phyloP scores from a whole-genome alignment of 2,329 filamentous ascomycete species.

The Claviceps sp. region DNA sequence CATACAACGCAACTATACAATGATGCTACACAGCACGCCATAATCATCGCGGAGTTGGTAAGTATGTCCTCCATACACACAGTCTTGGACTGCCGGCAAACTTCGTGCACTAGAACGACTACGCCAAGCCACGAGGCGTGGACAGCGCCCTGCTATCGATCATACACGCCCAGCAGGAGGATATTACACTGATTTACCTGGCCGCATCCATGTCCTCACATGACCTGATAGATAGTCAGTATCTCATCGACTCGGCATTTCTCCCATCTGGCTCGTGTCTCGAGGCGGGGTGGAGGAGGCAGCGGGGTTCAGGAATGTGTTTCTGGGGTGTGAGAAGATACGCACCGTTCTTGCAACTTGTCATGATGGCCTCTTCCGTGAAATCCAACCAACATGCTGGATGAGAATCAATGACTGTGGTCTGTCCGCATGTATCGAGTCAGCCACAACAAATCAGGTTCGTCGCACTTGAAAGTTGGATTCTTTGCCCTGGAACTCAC shows the following conservation, averaged over 20 bases:
- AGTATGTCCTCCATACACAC: too few species aligned
- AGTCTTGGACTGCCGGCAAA: too few species aligned
- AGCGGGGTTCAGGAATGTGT: not conserved
- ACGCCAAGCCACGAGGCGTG: too few species aligned
- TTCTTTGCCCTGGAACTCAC: conserved; percentile 32
- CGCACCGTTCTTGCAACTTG: conserved; percentile 79
- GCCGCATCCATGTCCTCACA: conserved; percentile 61
- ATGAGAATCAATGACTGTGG: conserved; percentile 74
- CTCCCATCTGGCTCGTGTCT: not conserved
- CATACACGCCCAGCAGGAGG: too few species aligned
- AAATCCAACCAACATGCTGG: conserved; percentile 88
- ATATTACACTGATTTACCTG: conserved; percentile 15
- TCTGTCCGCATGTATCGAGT: conserved; percentile 27
- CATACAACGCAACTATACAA: too few species aligned
- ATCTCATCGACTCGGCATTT: too few species aligned
- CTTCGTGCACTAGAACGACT: too few species aligned
- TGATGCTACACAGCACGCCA: too few species aligned
- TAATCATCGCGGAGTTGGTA: too few species aligned
- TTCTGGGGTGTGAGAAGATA: conserved; percentile 9
- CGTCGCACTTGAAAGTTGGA: not conserved
- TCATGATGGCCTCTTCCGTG: conserved; percentile 84
- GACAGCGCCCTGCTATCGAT: too few species aligned
- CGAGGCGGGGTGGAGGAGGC: not conserved
- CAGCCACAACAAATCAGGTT: not conserved
- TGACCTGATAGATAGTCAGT: conserved; percentile 40